phyloP scores from a whole-genome alignment of 352 stramenopile genomes.

The Globisporangium megalacanthum region DNA sequence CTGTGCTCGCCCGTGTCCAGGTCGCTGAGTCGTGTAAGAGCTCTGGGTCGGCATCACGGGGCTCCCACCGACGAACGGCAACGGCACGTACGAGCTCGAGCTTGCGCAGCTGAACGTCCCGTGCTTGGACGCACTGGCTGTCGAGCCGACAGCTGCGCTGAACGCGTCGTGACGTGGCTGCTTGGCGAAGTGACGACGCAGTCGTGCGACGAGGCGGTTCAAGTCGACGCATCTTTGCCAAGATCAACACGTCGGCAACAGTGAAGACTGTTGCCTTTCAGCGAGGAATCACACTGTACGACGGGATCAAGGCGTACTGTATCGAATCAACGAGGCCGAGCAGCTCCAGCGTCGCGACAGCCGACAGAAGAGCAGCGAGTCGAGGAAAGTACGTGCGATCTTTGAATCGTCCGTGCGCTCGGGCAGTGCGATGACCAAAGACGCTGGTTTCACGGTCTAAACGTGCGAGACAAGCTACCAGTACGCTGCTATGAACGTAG shows the following conservation, averaged over 20 bases:
- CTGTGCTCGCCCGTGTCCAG: no score
- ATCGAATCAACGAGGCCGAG: constrained; percentile 32
- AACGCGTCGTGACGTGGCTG: constrained; percentile 58
- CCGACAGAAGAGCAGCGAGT: constrained; percentile 48
- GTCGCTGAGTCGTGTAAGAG: no score
- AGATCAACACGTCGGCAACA: constrained; percentile 13
- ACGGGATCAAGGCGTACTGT: constrained; percentile 48
- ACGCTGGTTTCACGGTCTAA: constrained; percentile 62
- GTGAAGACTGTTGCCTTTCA: constrained; percentile 36
- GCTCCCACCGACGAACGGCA: constrained; percentile 57
- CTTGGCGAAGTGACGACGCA: constrained; percentile 34
- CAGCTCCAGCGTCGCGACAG: constrained; percentile 26
- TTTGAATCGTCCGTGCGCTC: constrained; percentile 81
- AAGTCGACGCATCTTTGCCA: constrained; percentile 66
- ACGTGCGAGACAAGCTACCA: constrained; percentile 88
- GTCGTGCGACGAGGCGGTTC: constrained; percentile 52
- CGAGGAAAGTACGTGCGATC: constrained; percentile 59
- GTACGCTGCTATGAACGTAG: constrained; percentile 80
- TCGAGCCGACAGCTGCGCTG: constrained; percentile 50
- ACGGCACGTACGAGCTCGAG: constrained; percentile 62
- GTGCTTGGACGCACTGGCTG: constrained; percentile 48
- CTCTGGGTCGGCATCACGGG: constrained; percentile 62
- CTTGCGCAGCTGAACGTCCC: constrained; percentile 56
- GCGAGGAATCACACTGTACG: constrained; percentile 33
- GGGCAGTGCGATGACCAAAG: constrained; percentile 67